A percentile compares a stretch with the other conserved stretches of the same genome.
These are phyloP conservation scores for Coemansia sp. DNA, from an alignment of 192 early-diverging fungal species.

Conservation along the genomic window DNA sequence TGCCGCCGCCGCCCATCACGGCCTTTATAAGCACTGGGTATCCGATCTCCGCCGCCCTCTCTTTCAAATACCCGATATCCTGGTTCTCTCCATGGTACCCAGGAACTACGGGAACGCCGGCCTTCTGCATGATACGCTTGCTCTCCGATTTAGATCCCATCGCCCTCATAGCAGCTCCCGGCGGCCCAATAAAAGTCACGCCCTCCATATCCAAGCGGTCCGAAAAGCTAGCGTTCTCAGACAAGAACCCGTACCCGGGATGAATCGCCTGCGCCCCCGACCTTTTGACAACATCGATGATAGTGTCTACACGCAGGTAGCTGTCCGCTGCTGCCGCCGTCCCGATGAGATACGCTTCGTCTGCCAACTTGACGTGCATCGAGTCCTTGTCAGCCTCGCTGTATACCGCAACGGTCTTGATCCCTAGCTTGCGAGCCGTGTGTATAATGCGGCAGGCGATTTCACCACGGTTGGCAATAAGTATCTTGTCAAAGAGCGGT, in stretches of 20 bases:
- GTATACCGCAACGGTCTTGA: slow-evolving; percentile 94
- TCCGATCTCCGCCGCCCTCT: slow-evolving; percentile 70
- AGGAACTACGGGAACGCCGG: slow-evolving; percentile 78
- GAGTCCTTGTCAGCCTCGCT: slow-evolving; percentile 89
- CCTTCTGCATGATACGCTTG: slow-evolving; percentile 72
- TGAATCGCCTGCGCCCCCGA: slow-evolving; percentile 93
- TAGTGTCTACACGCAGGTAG: slow-evolving; percentile 84
- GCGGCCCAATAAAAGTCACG: slow-evolving; percentile 77
- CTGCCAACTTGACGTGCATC: slow-evolving; percentile 85
- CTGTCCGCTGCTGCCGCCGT: slow-evolving; percentile 77
- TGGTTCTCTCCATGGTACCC: slow-evolving; percentile 86
- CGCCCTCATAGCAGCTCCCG: slow-evolving; percentile 67
- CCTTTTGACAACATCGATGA: slow-evolving; percentile 74
- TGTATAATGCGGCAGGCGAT: slow-evolving; percentile 94
- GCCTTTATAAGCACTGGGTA: slow-evolving; percentile 87
- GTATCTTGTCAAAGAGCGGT: slow-evolving; percentile 80
- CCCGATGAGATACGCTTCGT: slow-evolving; percentile 85
- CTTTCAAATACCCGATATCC: slow-evolving; percentile 71
- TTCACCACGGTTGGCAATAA: slow-evolving; percentile 96
- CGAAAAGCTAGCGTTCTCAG: slow-evolving; percentile 86
- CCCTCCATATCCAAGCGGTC: slow-evolving; percentile 71
- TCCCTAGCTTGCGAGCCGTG: slow-evolving; percentile 91
- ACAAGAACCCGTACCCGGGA: slow-evolving; percentile 95
- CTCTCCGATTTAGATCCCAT: slow-evolving; percentile 85
- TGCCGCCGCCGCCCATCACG: slow-evolving; percentile 80